A percentile compares a stretch with the other conserved stretches of the same genome.
Evolutionary conservation across 495 filamentous ascomycete genomes (phyloP).

Genomic region (Xylaria cubensis): DNA sequence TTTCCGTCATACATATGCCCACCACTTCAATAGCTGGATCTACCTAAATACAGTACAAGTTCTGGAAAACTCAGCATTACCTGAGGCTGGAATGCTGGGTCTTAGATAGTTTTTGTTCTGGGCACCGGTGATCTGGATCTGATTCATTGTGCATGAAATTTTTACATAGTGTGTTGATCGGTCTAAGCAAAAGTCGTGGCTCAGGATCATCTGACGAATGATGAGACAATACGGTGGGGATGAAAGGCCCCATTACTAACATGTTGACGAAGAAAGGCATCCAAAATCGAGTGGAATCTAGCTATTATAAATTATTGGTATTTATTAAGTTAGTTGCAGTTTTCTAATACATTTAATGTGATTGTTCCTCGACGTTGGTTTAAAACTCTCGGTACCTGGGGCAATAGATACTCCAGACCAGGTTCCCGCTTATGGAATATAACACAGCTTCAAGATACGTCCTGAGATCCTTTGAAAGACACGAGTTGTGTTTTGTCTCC

Average conservation of each 20-base stretch:
- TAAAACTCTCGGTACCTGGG: conserved; percentile 36
- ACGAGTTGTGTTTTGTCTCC: conserved; percentile 17
- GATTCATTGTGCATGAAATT: background rate
- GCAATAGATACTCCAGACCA: conserved; percentile 43
- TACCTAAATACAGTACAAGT: background rate
- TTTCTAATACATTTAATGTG: background rate
- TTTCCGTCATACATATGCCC: background rate
- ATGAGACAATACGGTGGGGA: background rate
- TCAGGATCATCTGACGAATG: too few species aligned
- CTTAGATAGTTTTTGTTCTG: background rate
- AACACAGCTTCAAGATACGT: conserved; percentile 39
- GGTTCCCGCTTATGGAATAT: conserved; percentile 38
- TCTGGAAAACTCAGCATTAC: background rate
- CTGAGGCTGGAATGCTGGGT: background rate
- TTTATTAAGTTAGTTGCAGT: background rate
- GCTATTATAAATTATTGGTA: background rate
- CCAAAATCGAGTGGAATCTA: background rate
- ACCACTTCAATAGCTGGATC: background rate
- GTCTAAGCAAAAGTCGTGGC: background rate
- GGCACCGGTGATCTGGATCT: background rate
- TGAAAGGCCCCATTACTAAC: background rate
- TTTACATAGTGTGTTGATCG: background rate
- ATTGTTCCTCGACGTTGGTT: background rate
- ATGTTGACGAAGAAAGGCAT: background rate
- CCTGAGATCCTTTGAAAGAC: conserved; percentile 7